Evolutionary conservation across 2,329 filamentous ascomycete species (phyloP).

Genomic region (Metarhizium guizhouense): DNA sequence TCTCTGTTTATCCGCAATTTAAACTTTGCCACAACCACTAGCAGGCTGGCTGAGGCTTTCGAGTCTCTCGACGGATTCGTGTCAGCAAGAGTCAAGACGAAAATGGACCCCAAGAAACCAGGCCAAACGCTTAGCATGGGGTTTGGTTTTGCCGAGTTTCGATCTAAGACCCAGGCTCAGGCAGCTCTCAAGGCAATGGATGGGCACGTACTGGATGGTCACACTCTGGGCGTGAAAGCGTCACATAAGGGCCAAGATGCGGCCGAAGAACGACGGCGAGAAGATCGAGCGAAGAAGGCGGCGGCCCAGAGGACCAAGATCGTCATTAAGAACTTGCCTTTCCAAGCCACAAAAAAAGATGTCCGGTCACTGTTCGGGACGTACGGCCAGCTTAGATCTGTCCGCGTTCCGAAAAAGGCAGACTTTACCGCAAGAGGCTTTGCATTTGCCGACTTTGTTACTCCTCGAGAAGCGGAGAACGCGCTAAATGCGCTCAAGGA

Average conservation of each 20-base stretch:
- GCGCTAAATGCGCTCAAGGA: constrained; percentile 85
- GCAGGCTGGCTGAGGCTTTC: constrained; percentile 69
- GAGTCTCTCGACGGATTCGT: constrained; percentile 77
- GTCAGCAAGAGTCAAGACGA: constrained; percentile 85
- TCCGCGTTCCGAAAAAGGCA: constrained; percentile 92
- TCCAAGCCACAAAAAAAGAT: constrained; percentile 91
- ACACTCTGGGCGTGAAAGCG: constrained; percentile 75
- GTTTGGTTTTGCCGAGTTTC: constrained; percentile 91
- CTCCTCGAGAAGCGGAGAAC: constrained; percentile 78
- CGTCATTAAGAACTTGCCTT: constrained; percentile 96
- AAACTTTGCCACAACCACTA: constrained; percentile 80
- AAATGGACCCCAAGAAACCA: constrained; percentile 82
- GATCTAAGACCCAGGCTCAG: constrained; percentile 65
- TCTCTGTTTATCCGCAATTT: constrained; percentile 92
- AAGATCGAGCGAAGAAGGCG: constrained; percentile 74
- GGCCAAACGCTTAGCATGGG: constrained; percentile 91
- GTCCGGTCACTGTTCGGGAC: constrained; percentile 75
- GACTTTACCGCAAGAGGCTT: constrained; percentile 84
- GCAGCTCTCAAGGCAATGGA: constrained; percentile 81
- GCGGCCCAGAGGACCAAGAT: constrained; percentile 78
- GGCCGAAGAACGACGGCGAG: constrained; percentile 73
- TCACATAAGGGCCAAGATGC: constrained; percentile 84
- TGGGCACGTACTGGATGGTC: constrained; percentile 75
- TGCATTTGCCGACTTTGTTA: constrained; percentile 94
- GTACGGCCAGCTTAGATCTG: constrained; percentile 86